These are phyloP conservation scores for Diaporthe capsici DNA, from an alignment of 2,329 filamentous ascomycete genomes.

Conservation along the genomic window DNA sequence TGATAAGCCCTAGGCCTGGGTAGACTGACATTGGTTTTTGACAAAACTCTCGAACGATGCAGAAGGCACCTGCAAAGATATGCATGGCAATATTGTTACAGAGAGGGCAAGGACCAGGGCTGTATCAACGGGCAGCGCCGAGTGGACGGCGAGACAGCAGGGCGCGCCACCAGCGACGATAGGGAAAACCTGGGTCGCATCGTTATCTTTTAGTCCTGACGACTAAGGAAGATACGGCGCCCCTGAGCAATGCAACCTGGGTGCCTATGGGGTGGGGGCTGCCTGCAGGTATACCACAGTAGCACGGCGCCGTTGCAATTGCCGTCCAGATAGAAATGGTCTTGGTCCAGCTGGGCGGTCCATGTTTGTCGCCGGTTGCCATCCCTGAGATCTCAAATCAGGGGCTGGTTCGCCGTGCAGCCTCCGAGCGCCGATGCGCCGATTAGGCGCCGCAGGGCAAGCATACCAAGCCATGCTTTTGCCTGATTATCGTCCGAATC, in stretches of 20 bases:
- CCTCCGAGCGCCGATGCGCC: background rate
- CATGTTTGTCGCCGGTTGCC: background rate
- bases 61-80: slow-evolving; percentile 6
- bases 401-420: background rate
- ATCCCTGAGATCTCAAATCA: background rate
- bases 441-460: background rate
- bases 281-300: slow-evolving; percentile 5
- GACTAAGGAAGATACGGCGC: slow-evolving; percentile 25
- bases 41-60: background rate
- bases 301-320: slow-evolving; percentile 4
- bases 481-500: background rate
- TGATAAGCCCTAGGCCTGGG: slow-evolving; percentile 33
- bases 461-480: background rate
- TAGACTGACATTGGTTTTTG: slow-evolving; percentile 22
- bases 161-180: background rate
- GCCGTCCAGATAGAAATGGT: background rate
- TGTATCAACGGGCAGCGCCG: slow-evolving; percentile 19
- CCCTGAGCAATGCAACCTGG: slow-evolving; percentile 28
- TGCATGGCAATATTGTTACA: slow-evolving; percentile 15
- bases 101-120: slow-evolving; percentile 5
- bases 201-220: slow-evolving; percentile 28
- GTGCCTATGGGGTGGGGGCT: slow-evolving; percentile 9
- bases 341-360: slow-evolving; percentile 5
- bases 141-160: background rate
- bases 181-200: slow-evolving; percentile 7